Percentiles rank a stretch among this genome's conserved stretches.
phyloP scores from a whole-genome alignment of 768 basidiomycete species.

The Boletus rubroflammeus region DNA sequence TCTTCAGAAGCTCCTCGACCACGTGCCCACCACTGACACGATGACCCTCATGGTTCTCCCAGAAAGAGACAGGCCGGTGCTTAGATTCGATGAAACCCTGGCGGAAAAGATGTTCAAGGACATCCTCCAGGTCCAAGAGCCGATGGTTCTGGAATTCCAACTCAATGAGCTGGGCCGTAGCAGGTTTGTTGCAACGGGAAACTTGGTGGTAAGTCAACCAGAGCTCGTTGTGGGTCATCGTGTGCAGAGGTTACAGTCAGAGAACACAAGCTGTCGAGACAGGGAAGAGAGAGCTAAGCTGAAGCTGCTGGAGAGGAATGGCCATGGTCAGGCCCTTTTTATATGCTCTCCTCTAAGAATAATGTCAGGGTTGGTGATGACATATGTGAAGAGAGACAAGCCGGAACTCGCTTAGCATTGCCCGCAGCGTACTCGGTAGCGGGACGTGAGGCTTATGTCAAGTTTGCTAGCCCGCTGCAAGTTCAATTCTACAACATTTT shows the following conservation, averaged over 20 bases:
- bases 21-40: constrained; percentile 34
- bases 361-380: constrained; percentile 1
- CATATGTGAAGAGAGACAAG: not conserved
- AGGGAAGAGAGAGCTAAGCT: not conserved
- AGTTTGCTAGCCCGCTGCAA: not conserved
- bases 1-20: constrained; percentile 35
- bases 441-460: not conserved
- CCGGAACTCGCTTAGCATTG: not conserved
- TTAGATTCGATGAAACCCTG: constrained; percentile 47
- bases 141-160: constrained; percentile 40
- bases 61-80: constrained; percentile 41
- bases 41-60: constrained; percentile 40
- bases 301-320: not conserved
- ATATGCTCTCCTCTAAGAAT: not conserved
- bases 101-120: constrained; percentile 43
- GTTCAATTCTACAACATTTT: too few species aligned
- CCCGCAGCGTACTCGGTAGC: not conserved
- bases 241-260: not conserved
- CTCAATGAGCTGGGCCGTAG: constrained; percentile 46
- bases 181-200: constrained; percentile 40
- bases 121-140: constrained; percentile 45
- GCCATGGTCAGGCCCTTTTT: constrained; percentile 8
- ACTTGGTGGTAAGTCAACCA: constrained; percentile 49
- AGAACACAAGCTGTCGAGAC: not conserved
- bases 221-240: constrained; percentile 37